These are phyloP conservation scores for Erodium texanum DNA, from an alignment of 441 rosid genomes.

Conservation along the genomic window DNA sequence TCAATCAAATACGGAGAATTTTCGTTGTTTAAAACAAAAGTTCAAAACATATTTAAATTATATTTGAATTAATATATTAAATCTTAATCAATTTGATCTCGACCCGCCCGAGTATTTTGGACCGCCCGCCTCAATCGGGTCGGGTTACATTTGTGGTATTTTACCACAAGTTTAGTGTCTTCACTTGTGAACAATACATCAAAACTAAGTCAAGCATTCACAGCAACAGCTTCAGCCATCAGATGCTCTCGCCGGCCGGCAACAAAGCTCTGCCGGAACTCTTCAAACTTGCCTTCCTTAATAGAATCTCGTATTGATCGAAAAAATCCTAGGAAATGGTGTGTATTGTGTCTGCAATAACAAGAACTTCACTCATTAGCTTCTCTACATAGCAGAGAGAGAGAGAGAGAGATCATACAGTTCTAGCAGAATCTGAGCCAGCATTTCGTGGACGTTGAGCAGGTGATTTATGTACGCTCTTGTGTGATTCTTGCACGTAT, in stretches of 20 bases:
- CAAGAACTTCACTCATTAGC: background rate
- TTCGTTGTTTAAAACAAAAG: too few relatives aligned
- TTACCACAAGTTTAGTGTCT: too few relatives aligned
- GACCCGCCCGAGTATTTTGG: too few relatives aligned
- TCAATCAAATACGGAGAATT: too few relatives aligned
- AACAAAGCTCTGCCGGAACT: slow-evolving; percentile 34
- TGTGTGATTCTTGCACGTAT: slow-evolving; percentile 64
- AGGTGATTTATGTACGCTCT: slow-evolving; percentile 70
- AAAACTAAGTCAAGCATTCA: background rate
- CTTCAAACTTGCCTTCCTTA: slow-evolving; percentile 43
- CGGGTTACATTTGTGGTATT: background rate
- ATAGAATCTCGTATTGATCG: slow-evolving; percentile 46
- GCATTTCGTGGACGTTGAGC: slow-evolving; percentile 69
- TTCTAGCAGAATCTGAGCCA: slow-evolving; percentile 67
- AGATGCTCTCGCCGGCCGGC: slow-evolving; percentile 32
- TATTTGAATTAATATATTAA: too few relatives aligned
- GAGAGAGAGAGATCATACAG: slow-evolving; percentile 30
- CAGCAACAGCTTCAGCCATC: slow-evolving; percentile 22
- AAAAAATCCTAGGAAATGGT: slow-evolving; percentile 59
- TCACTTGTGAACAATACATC: background rate
- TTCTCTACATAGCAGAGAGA: background rate
- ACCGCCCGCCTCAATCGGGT: too few relatives aligned
- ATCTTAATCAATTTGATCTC: too few relatives aligned
- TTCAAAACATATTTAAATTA: too few relatives aligned
- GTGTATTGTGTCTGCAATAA: slow-evolving; percentile 62